Percentiles rank a stretch among this genome's conserved stretches.
These are phyloP conservation scores for Suillus alpinus DNA, from an alignment of 768 basidiomycete genomes.

Conservation along the genomic window DNA sequence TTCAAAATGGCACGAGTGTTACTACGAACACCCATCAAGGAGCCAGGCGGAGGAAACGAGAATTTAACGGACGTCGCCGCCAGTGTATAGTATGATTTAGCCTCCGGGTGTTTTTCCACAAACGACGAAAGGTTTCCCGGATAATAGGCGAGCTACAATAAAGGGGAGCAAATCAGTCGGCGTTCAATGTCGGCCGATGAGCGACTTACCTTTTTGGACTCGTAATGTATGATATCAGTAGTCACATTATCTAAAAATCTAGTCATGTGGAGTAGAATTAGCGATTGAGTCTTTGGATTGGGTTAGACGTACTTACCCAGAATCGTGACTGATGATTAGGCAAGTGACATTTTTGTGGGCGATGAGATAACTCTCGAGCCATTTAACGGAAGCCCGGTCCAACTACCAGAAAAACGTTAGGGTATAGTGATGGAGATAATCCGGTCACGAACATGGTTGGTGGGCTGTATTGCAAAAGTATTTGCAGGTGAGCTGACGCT, in stretches of 20 bases:
- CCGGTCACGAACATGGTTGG: slow-evolving; percentile 72
- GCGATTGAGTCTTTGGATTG: slow-evolving; percentile 2
- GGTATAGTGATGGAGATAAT: slow-evolving; percentile 13
- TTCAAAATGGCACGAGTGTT: slow-evolving; percentile 96
- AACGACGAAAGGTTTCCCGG: slow-evolving; percentile 89
- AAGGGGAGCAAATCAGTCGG: slow-evolving; percentile 12
- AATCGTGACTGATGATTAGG: slow-evolving; percentile 95
- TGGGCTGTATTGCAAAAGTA: slow-evolving; percentile 55
- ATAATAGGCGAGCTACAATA: slow-evolving; percentile 81
- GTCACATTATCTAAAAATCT: slow-evolving; percentile 95
- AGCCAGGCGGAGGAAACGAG: slow-evolving; percentile 92
- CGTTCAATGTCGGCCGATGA: slow-evolving; percentile 15
- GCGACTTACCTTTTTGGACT: slow-evolving; percentile 73
- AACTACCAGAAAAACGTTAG: slow-evolving; percentile 43
- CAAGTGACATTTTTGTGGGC: slow-evolving; percentile 83
- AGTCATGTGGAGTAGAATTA: slow-evolving; percentile 9
- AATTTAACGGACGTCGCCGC: slow-evolving; percentile 93
- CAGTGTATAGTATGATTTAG: slow-evolving; percentile 95
- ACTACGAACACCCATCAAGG: slow-evolving; percentile 95
- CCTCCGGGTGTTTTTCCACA: slow-evolving; percentile 87
- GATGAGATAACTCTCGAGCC: slow-evolving; percentile 88
- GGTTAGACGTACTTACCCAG: slow-evolving; percentile 57
- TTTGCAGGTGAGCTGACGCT: slow-evolving; percentile 2
- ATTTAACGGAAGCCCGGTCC: slow-evolving; percentile 80
- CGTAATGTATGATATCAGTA: slow-evolving; percentile 97